Base-by-base conservation (phyloP, 108 stramenopile species). In the Pinguiococcus pyrenoidosus region DNA sequence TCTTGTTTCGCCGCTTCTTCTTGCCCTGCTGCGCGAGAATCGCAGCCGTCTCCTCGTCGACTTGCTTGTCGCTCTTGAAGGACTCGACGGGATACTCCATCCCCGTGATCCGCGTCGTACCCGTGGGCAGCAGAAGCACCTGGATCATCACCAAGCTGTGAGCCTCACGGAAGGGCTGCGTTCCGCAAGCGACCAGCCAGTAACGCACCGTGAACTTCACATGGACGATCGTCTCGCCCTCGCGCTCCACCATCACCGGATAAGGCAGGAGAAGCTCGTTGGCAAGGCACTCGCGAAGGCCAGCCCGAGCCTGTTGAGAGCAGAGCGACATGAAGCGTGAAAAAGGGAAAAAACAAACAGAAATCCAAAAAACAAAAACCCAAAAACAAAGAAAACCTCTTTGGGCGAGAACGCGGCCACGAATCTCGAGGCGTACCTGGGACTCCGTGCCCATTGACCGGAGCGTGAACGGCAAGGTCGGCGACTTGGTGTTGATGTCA, bases 141-240 rank as follows among this genome's bases (percentile, higher is more conserved):
- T n/a, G n/a, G n/a, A n/a, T n/a, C n/a, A n/a, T n/a, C n/a, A n/a
- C n/a, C n/a, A n/a, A n/a, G n/a, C n/a, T n/a, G n/a, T n/a, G n/a
- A n/a, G n/a, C n/a, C n/a, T n/a, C n/a, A n/a, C n/a, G n/a, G n/a
- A n/a, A n/a, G n/a, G n/a, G n/a, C n/a, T n/a, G n/a, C n/a, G n/a
- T n/a, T n/a, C n/a, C n/a, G n/a, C n/a, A n/a, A n/a, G n/a, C n/a
- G n/a, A n/a, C n/a, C n/a, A n/a, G n/a, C n/a, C n/a, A n/a, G n/a
- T n/a, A n/a, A n/a, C n/a, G n/a, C 22, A 96, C 91, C 6, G 97
- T 99, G 62, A 83, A 87, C 73, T 96, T 94, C 66, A 95, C 87
- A 59, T 96, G 97, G 0, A 87, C 89, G 25, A 93, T 87, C 52
- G 71, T 69, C 9, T 84, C 92, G 6, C 76, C 84, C 22, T 64